These are phyloP conservation scores for Leccinum pallidistipes DNA, from an alignment of 1,284 basidiomycete genomes.

Conservation along the genomic window DNA sequence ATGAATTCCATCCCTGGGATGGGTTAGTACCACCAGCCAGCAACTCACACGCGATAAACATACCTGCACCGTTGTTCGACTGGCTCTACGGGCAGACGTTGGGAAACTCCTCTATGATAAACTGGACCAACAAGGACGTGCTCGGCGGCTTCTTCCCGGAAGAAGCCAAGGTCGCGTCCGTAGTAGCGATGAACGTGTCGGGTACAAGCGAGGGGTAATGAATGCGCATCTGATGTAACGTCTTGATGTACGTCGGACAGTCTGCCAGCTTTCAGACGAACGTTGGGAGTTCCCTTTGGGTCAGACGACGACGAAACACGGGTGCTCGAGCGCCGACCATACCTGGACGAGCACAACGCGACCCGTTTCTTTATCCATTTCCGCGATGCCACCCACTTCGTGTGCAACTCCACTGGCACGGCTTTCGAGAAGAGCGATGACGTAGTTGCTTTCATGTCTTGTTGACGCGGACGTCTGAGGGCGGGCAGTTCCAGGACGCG, in stretches of 20 bases:
- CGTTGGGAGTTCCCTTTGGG: not conserved
- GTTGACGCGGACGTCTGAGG: constrained; percentile 63
- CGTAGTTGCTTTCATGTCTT: constrained; percentile 55
- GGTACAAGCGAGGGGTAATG: constrained; percentile 77
- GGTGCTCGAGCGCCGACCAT: constrained; percentile 7
- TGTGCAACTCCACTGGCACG: constrained; percentile 59
- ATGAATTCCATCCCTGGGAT: constrained; percentile 72
- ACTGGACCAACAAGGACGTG: constrained; percentile 67
- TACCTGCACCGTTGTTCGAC: constrained; percentile 79
- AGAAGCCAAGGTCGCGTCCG: constrained; percentile 47
- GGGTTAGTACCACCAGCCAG: constrained; percentile 8
- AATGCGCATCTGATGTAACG: constrained; percentile 81
- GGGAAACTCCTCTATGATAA: constrained; percentile 75
- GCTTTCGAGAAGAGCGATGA: constrained; percentile 74
- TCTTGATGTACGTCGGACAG: constrained; percentile 84
- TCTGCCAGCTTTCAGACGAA: constrained; percentile 66
- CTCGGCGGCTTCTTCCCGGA: constrained; percentile 45
- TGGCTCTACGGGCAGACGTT: constrained; percentile 57
- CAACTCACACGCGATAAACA: constrained; percentile 3
- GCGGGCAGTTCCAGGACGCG: constrained; percentile 59
- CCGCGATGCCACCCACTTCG: constrained; percentile 79
- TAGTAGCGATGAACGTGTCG: constrained; percentile 67
- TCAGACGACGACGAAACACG: not conserved
- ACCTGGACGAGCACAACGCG: constrained; percentile 74
- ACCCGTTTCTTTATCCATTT: constrained; percentile 80